These are phyloP conservation scores for Bothriochloa decipiens DNA, from an alignment of 176 grass and related monocot genomes.

Conservation along the genomic window DNA sequence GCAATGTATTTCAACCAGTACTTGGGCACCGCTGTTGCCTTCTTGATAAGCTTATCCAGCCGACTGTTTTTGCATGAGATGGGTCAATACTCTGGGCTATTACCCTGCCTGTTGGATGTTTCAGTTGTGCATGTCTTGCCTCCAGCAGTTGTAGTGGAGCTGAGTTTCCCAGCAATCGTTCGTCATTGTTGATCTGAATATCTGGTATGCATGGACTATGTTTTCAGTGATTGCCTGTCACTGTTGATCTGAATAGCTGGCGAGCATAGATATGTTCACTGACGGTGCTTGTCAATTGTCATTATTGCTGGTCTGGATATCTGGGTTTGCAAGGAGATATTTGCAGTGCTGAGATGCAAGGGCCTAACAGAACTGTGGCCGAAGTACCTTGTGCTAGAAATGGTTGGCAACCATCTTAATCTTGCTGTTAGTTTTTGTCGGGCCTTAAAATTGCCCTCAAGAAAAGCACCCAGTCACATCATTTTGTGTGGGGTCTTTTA, in stretches of 20 bases:
- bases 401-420: background rate
- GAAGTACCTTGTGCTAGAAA: background rate
- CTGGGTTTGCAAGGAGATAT: background rate
- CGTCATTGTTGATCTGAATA: background rate
- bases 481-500: background rate
- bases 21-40: background rate
- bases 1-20: constrained; percentile 28
- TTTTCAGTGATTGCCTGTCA: background rate
- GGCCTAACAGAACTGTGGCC: background rate
- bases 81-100: background rate
- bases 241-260: background rate
- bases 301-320: background rate
- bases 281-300: background rate
- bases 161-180: background rate
- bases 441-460: background rate
- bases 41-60: constrained; percentile 34
- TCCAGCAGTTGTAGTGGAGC: background rate
- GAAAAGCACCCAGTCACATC: background rate
- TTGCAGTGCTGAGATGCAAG: background rate
- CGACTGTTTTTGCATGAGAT: constrained; percentile 39
- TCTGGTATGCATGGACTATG: background rate
- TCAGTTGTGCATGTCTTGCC: background rate
- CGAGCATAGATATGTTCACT: background rate
- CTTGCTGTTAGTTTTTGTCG: background rate
- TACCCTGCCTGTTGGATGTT: background rate